A percentile compares a stretch with the other conserved stretches of the same genome.
These are phyloP conservation scores for Suillus variegatus DNA, from an alignment of 768 basidiomycete species.

Conservation along the genomic window DNA sequence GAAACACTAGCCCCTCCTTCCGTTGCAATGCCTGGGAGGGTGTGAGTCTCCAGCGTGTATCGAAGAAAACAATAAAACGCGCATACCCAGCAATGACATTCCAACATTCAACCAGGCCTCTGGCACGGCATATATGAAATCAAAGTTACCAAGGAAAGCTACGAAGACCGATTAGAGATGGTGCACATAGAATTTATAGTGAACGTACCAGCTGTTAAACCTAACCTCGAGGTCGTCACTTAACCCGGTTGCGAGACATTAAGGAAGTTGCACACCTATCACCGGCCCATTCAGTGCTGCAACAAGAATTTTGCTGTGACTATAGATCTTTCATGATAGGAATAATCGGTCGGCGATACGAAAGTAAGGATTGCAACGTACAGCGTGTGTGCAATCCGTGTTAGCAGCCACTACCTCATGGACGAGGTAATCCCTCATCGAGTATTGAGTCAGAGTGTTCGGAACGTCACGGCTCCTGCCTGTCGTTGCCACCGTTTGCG, in stretches of 20 bases:
- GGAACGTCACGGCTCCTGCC: slow-evolving; percentile 12
- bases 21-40: slow-evolving; percentile 53
- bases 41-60: slow-evolving; percentile 8
- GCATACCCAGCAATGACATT: slow-evolving; percentile 61
- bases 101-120: slow-evolving; percentile 63
- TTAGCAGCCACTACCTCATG: slow-evolving; percentile 49
- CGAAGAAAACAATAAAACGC: not conserved
- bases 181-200: not conserved
- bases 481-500: slow-evolving; percentile 16
- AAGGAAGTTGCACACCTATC: slow-evolving; percentile 50
- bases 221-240: slow-evolving; percentile 30
- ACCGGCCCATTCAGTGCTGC: slow-evolving; percentile 76
- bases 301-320: slow-evolving; percentile 68
- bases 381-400: slow-evolving; percentile 64
- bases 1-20: slow-evolving; percentile 72
- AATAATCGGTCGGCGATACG: not conserved
- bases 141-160: slow-evolving; percentile 74
- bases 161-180: slow-evolving; percentile 1
- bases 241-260: not conserved
- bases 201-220: slow-evolving; percentile 61
- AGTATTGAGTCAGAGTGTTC: slow-evolving; percentile 12
- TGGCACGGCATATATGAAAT: slow-evolving; percentile 70
- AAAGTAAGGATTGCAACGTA: slow-evolving; percentile 30
- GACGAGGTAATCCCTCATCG: slow-evolving; percentile 48
- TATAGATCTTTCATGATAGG: slow-evolving; percentile 49